These are phyloP conservation scores for Carex pumila DNA, from an alignment of 176 grass and related monocot species.

Conservation along the genomic window DNA sequence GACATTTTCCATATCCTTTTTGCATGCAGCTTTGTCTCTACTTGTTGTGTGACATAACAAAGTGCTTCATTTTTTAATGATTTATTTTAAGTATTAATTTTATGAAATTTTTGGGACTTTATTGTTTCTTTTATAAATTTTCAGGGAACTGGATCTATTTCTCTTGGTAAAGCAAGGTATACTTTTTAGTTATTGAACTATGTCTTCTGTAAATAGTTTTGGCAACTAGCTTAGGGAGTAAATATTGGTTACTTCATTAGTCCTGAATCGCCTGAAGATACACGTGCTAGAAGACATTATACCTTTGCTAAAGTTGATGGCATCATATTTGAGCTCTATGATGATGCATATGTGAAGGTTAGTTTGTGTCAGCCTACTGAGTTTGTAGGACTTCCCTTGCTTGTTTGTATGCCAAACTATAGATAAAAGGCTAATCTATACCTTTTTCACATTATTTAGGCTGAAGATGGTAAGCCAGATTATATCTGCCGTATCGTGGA, in stretches of 20 bases:
- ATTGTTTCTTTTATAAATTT: not conserved
- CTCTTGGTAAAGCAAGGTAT: not conserved
- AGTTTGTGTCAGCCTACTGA: not conserved
- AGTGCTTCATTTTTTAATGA: not conserved
- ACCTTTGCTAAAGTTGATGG: slow-evolving; percentile 36
- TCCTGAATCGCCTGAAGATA: slow-evolving; percentile 20
- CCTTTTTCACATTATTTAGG: slow-evolving; percentile 20
- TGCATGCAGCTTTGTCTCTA: not conserved
- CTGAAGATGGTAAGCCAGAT: slow-evolving; percentile 38
- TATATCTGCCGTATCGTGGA: slow-evolving; percentile 76
- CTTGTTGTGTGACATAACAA: too few species aligned
- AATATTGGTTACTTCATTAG: slow-evolving; percentile 26
- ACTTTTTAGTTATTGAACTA: not conserved
- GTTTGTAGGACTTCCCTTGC: not conserved
- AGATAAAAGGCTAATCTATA: not conserved
- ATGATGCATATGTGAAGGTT: slow-evolving; percentile 66
- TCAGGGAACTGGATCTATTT: not conserved
- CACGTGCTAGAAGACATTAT: slow-evolving; percentile 43
- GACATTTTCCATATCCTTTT: not conserved
- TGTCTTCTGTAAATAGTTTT: not conserved
- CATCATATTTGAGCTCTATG: slow-evolving; percentile 32
- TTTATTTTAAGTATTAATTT: not conserved
- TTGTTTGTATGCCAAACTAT: not conserved
- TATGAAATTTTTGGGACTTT: not conserved
- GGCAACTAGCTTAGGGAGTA: not conserved